Conservation (phyloP, 345 rosid species). For the Syzygium grande region DNA sequence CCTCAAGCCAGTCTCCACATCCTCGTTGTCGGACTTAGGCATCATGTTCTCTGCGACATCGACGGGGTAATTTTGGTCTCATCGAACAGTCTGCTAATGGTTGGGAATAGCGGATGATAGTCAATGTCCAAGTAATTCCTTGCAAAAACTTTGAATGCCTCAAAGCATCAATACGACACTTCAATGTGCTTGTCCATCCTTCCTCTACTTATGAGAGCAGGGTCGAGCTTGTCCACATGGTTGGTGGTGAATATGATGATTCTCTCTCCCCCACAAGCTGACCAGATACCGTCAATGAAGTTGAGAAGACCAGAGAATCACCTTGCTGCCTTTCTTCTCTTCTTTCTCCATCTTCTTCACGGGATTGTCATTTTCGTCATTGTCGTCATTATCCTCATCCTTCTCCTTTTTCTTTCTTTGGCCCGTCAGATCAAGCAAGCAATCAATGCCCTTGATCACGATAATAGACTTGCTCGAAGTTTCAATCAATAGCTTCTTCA, state of each 20-base stretch:
- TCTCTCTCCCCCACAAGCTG: constrained; percentile 26
- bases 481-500: constrained; percentile 40
- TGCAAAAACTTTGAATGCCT: constrained; percentile 1
- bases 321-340: constrained; percentile 2
- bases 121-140: constrained; percentile 3
- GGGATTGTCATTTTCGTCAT: neutral
- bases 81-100: neutral
- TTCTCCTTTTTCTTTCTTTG: constrained; percentile 18
- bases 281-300: constrained; percentile 37
- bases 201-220: constrained; percentile 30
- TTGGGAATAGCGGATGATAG: neutral
- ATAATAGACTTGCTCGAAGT: constrained; percentile 43
- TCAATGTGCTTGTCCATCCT: constrained; percentile 26
- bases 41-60: constrained; percentile 6
- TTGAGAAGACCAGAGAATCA: constrained; percentile 28
- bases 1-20: neutral
- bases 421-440: constrained; percentile 39
- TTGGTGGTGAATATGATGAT: constrained; percentile 31
- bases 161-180: constrained; percentile 3
- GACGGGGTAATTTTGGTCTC: constrained; percentile 1
- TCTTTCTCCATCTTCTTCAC: neutral
- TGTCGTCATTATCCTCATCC: neutral
- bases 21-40: neutral
- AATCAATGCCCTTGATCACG: constrained; percentile 67
- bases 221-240: constrained; percentile 21